Conservation (phyloP, 2,329 filamentous ascomycete genomes). For the Stachybotrys chlorohalonatus region DNA sequence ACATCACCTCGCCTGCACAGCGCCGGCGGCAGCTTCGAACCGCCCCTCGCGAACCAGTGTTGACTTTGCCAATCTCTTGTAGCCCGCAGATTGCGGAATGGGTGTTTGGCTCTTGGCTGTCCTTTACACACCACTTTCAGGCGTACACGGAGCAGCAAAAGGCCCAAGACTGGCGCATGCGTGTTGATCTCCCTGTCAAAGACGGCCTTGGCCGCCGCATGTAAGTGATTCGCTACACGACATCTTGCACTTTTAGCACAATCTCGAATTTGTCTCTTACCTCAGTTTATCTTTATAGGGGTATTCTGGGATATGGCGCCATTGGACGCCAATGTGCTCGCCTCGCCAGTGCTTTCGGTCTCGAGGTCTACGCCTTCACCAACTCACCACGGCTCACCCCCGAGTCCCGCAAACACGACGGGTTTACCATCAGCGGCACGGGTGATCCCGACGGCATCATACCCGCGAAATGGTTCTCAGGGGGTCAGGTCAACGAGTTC, state of each 20-base stretch:
- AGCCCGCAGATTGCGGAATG: slow-evolving; percentile 31
- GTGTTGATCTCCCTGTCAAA: slow-evolving; percentile 8
- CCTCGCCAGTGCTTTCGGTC: slow-evolving; percentile 51
- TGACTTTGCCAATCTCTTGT: not conserved
- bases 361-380: slow-evolving; percentile 61
- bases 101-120: slow-evolving; percentile 26
- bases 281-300: slow-evolving; percentile 9
- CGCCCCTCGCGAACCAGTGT: not conserved
- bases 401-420: slow-evolving; percentile 45
- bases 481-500: slow-evolving; percentile 28
- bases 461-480: slow-evolving; percentile 30
- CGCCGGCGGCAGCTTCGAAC: too few relatives aligned
- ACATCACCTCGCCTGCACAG: too few relatives aligned
- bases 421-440: slow-evolving; percentile 58
- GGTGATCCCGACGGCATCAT: slow-evolving; percentile 33
- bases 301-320: slow-evolving; percentile 34
- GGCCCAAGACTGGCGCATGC: slow-evolving; percentile 15
- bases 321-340: slow-evolving; percentile 34
- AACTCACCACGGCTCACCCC: slow-evolving; percentile 48
- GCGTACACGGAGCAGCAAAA: slow-evolving; percentile 19
- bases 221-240: slow-evolving; percentile 9
- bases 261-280: too few relatives aligned
- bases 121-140: slow-evolving; percentile 20
- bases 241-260: too few relatives aligned
- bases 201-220: slow-evolving; percentile 26